These are phyloP conservation scores for Microsporum ferrugineum DNA, from an alignment of 2,329 filamentous ascomycete species.

Conservation along the genomic window DNA sequence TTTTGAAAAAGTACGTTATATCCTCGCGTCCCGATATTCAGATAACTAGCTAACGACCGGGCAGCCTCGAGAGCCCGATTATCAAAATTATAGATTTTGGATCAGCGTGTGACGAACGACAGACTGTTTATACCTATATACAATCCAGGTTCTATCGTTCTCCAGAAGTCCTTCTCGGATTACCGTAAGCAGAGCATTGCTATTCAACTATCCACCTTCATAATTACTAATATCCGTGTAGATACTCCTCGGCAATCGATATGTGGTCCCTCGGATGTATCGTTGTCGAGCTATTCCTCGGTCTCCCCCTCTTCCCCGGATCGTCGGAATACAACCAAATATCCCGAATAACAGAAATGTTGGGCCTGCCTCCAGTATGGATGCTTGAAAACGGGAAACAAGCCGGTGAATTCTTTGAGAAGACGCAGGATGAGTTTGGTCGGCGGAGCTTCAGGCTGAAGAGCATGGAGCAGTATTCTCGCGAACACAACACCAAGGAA, in stretches of 20 bases:
- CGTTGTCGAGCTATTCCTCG: conserved; percentile 92
- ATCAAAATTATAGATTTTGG: conserved; percentile 99
- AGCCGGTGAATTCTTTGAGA: conserved; percentile 93
- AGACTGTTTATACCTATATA: conserved; percentile 98
- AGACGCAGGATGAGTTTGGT: conserved; percentile 80
- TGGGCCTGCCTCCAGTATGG: conserved; percentile 91
- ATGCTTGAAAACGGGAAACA: conserved; percentile 99
- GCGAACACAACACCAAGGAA: conserved; percentile 92
- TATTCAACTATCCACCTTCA: neutral
- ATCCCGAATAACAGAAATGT: conserved; percentile 93
- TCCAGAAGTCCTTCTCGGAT: conserved; percentile 84
- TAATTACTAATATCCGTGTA: conserved; percentile 17
- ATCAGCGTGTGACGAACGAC: conserved; percentile 92
- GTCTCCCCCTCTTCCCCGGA: conserved; percentile 85
- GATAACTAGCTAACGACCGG: neutral
- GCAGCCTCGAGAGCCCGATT: conserved; percentile 82
- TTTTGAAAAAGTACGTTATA: conserved; percentile 69
- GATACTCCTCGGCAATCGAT: conserved; percentile 93
- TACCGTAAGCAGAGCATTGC: conserved; percentile 46
- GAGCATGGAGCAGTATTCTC: conserved; percentile 93
- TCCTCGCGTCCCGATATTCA: neutral
- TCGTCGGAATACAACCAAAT: conserved; percentile 99
- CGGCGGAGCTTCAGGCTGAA: conserved; percentile 84
- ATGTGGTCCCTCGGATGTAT: conserved; percentile 99
- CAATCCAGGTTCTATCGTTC: conserved; percentile 97